phyloP scores from a whole-genome alignment of 495 filamentous ascomycete genomes.

The Barbatosphaeria neglecta region DNA sequence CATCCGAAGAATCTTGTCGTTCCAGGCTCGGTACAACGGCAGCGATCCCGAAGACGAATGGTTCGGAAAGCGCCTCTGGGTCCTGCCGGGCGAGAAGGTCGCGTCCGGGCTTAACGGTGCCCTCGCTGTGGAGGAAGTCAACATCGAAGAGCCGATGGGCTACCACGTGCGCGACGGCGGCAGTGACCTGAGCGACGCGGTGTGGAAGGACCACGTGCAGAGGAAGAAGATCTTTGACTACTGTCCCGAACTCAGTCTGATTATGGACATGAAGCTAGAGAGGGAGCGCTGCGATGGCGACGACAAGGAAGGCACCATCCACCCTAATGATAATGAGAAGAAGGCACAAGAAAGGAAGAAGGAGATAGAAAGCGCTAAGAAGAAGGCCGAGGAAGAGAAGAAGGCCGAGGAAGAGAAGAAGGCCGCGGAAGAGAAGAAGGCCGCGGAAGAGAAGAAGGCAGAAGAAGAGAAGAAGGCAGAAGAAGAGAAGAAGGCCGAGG shows the following conservation, averaged over 20 bases:
- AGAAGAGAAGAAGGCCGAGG: neutral
- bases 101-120: conserved; percentile 21
- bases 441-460: neutral
- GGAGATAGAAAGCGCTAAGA: neutral
- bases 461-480: neutral
- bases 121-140: conserved; percentile 35
- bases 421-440: neutral
- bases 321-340: conserved; percentile 1
- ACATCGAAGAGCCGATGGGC: conserved; percentile 33
- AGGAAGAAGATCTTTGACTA: conserved; percentile 33
- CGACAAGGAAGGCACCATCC: conserved; percentile 9
- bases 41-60: conserved; percentile 38
- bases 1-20: conserved; percentile 27
- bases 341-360: neutral
- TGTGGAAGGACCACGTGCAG: conserved; percentile 27
- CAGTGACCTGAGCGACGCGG: conserved; percentile 15
- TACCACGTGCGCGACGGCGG: conserved; percentile 34
- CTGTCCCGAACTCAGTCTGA: conserved; percentile 38
- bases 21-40: conserved; percentile 32
- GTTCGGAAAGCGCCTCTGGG: conserved; percentile 30
- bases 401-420: conserved; percentile 1
- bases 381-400: neutral
- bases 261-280: conserved; percentile 39
- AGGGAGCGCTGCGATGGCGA: conserved; percentile 27
- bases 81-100: conserved; percentile 33